phyloP scores from a whole-genome alignment of 2,329 filamentous ascomycete genomes.

The Arthroderma uncinatum region DNA sequence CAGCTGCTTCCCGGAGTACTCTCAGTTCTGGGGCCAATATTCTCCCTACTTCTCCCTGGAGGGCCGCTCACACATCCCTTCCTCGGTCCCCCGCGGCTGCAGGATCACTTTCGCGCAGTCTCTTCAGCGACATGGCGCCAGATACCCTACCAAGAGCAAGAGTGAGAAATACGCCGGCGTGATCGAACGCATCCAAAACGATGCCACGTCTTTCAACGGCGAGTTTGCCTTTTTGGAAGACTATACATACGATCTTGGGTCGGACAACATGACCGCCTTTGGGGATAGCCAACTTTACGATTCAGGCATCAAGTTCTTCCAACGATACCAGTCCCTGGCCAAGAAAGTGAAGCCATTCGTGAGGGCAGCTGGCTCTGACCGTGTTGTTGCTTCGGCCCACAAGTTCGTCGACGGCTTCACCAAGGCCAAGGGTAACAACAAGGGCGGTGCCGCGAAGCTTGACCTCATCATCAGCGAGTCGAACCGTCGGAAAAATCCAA shows the following conservation, averaged over 20 bases:
- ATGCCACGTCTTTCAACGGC: constrained; percentile 44
- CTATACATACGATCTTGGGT: constrained; percentile 60
- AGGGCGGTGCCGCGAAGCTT: constrained; percentile 42
- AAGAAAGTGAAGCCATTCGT: constrained; percentile 53
- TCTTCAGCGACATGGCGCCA: constrained; percentile 72
- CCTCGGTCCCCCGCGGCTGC: constrained; percentile 55
- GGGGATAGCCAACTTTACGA: constrained; percentile 60
- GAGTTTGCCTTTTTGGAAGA: constrained; percentile 59
- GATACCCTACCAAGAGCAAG: constrained; percentile 65
- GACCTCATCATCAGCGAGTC: constrained; percentile 60
- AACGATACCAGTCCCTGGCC: constrained; percentile 57
- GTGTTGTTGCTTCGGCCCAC: constrained; percentile 62
- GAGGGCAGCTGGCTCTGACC: constrained; percentile 56
- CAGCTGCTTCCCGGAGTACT: constrained; percentile 29
- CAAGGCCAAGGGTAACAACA: constrained; percentile 37
- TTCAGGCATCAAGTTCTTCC: constrained; percentile 65
- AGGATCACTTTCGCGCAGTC: constrained; percentile 67
- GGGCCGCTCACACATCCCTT: constrained; percentile 49
- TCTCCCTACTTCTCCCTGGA: constrained; percentile 66
- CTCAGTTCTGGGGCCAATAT: constrained; percentile 75
- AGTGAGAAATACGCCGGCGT: constrained; percentile 51
- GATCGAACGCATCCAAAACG: constrained; percentile 55
- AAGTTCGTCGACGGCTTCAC: constrained; percentile 70
- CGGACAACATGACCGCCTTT: constrained; percentile 57
- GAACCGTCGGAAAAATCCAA: constrained; percentile 61